Base-by-base conservation (phyloP, 2,329 filamentous ascomycete species). In the Aureobasidium leucospermi region DNA sequence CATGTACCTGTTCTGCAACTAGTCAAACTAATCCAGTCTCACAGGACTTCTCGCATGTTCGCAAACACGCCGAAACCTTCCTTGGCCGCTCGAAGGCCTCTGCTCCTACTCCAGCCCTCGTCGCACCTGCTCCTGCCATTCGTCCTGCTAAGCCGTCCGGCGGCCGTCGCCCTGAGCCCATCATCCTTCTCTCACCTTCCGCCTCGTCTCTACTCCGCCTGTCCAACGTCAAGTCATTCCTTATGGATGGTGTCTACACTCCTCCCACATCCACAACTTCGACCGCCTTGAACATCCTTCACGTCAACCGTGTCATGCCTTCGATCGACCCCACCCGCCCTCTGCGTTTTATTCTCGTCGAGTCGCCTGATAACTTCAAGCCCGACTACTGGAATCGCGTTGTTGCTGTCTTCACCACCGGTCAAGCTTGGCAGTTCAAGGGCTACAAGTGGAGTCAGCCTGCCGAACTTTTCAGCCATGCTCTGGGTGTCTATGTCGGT, bases 381-480 rank as follows among this genome's bases (percentile, higher is more conserved):
- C 94, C 94, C 0, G 92, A 97, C 71, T 96, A 97, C 78, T 99
- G 94, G 94, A 87, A 87, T 68, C 86, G 92, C 55, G 88, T 99
- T 6, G 94, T 96, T 1, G 94, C 89, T 11, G 92, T 99, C 60
- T 97, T 99, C 76, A 99, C 94, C 0, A 99, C 94, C 0, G 94
- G 94, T 36, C 94, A 99, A 76, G 86, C 88, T 9, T 99, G 94
- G 94, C 94, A 99, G 75, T 99, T 99, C 78, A 96, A 96, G 76
- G 89, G 85, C 66, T 99, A 99, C 82, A 96, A 96, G 75, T 99
- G 94, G 90, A 87, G 87, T 66, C 87, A 88, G 59, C 89, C 94
- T 0, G 82, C 85, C 13, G 94, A 97, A 69, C 80, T 99, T 52
- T 99, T 99, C 77, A 85, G 85, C 65, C 89, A 96, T 69, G 89